A percentile compares a stretch with the other conserved stretches of the same genome.
phyloP scores from a whole-genome alignment of 73 alveolate genomes.

The Uronychia setigera region DNA sequence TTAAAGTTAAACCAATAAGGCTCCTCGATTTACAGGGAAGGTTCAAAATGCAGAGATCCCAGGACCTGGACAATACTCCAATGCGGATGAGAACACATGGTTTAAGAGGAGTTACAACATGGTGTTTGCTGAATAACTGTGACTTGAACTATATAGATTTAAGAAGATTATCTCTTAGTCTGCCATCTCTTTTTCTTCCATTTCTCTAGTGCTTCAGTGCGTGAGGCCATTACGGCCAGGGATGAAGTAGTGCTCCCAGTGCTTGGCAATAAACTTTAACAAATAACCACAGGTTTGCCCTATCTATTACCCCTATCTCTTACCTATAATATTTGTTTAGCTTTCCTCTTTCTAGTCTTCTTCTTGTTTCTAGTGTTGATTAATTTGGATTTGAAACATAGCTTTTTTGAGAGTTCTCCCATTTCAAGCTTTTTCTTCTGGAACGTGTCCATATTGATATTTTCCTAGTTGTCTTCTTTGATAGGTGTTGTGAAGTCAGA shows the following conservation, averaged over 20 bases:
- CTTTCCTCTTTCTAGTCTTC: neutral
- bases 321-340: neutral
- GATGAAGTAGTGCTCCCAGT: neutral
- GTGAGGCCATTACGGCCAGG: neutral
- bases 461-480: neutral
- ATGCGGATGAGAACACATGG: slow-evolving; percentile 48
- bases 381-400: neutral
- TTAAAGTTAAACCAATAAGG: slow-evolving; percentile 2
- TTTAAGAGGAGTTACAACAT: slow-evolving; percentile 59
- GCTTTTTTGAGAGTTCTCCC: neutral
- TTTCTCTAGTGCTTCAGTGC: neutral
- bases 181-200: neutral
- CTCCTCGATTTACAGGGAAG: slow-evolving; percentile 35
- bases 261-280: too few relatives aligned
- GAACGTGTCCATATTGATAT: neutral
- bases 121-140: slow-evolving; percentile 49
- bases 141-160: neutral
- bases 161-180: neutral
- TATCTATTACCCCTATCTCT: neutral
- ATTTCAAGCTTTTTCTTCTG: neutral
- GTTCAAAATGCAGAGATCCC: slow-evolving; percentile 28
- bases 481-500: too few relatives aligned
- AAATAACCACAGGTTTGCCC: too few relatives aligned
- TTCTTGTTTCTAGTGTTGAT: neutral
- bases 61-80: slow-evolving; percentile 62